A percentile compares a stretch with the other conserved stretches of the same genome.
Conservation (phyloP, 2,329 filamentous ascomycete genomes). For the Ploettnerulaceae sp. region DNA sequence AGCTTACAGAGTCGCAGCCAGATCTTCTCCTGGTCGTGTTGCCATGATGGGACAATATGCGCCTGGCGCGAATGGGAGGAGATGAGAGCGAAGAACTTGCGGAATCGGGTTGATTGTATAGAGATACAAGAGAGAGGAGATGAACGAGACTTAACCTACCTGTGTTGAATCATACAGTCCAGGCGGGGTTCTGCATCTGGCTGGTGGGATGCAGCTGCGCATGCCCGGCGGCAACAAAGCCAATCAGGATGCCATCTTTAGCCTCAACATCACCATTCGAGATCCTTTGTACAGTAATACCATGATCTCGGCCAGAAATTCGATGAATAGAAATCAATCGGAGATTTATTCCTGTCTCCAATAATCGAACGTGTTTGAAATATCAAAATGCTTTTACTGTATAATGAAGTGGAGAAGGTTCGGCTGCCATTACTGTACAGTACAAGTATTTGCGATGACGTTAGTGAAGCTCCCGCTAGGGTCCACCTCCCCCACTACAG, state of each 20-base stretch:
- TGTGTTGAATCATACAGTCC: conserved; percentile 3
- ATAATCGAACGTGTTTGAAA: no score
- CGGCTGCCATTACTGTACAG: no score
- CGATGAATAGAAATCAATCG: no score
- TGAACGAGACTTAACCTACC: conserved; percentile 11
- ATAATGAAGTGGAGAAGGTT: no score
- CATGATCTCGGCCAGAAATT: no score
- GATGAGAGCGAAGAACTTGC: no score
- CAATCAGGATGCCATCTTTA: conserved; percentile 3
- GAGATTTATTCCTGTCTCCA: no score
- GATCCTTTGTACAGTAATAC: no score
- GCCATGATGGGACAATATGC: conserved; percentile 38
- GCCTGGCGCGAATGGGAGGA: conserved; percentile 5
- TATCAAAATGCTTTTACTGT: no score
- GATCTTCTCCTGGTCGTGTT: conserved; percentile 45
- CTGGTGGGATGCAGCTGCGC: conserved; percentile 9
- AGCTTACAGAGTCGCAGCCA: conserved; percentile 48
- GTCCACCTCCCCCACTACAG: no score
- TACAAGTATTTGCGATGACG: no score
- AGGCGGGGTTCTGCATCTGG: neutral
- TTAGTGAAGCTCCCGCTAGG: no score
- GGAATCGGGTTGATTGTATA: neutral
- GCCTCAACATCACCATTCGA: neutral
- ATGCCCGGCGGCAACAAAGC: conserved; percentile 7
- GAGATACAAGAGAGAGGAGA: neutral